Base-by-base conservation (phyloP, 1,284 basidiomycete species). In the Ganoderma lingzhi region DNA sequence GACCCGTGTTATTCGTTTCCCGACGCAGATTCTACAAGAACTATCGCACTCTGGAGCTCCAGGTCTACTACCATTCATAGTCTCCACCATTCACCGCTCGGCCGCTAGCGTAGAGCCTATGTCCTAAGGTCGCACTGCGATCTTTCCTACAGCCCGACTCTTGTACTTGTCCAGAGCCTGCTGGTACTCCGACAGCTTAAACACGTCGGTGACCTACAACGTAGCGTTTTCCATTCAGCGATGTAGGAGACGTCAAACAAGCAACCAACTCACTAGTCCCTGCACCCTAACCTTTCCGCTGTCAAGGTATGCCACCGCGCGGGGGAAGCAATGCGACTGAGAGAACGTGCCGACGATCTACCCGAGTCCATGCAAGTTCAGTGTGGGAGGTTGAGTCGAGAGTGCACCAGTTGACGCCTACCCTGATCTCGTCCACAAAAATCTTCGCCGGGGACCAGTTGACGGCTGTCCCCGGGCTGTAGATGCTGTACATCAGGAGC, bases 281-380 rank as follows among this genome's bases (percentile, higher is more conserved):
- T 93, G 91, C 58, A 93, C 89, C 65, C 86, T 90, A 77, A 96
- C 85, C 82, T 94, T 95, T 41, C 93, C 93, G 75, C 88, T 90
- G 77, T 96, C 94, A 67, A 96, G 88, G 79, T 96, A 95, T n/a
- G 90, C 91, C 61, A 96, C 89, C 8, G 95, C 93, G 59, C 95
- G 90, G 66, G 94, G 93, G 87, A 96, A 96, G 82, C 94, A 96
- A 82, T 88, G 89, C 9, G 90, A 91, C 78, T 96, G 94, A 10
- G 93, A 91, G 82, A 95, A 95, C 2, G 93, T 95, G 44, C 93
- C 93, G 73, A 95, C 92, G 76, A 96, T 94, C 91, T 93, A 32
- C 23, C 5, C n/a, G n/a, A 5, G 10, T 32, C 4, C 28, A 30
- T 30, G 10, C 23, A 30, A 32, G 10, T 23, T 55, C 14, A 55